Base-by-base conservation (phyloP, 345 rosid species). In the Erodium maritimum region DNA sequence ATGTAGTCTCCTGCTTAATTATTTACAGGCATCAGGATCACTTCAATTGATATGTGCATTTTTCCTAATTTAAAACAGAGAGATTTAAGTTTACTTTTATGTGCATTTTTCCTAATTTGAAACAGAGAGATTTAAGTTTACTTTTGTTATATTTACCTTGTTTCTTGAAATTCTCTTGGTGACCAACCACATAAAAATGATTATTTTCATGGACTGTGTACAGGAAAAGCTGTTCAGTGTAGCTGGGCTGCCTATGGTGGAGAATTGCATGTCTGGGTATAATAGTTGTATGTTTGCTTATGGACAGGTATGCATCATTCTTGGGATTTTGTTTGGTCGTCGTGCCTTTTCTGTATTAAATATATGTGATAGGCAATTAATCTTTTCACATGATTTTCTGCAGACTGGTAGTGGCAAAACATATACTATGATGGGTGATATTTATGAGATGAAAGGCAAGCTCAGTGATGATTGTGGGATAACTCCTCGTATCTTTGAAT, bases 331-430 rank as follows among this genome's bases (percentile, higher is more conserved):
- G 11, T 58, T 11, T 34, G 23, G 24, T 21, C 3, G 11, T 37
- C 33, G 45, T 3, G 29, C 37, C 29, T 24, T 29, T 56, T 59
- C 51, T 58, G 18, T 57, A 52, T 12, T 3, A 17, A 21, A 61
- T 58, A 23, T 66, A 17, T 52, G 1, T 19, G 19, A 52, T 3
- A 19, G 0, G 3, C 18, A 20, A 52, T 21, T 12, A 19, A 19
- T 16, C 22, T 37, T 23, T 22, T 17, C 33, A 23, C 42, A 33
- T 48, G 17, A 10, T 57, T 69, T 69, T 64, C 16, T 84, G 65
- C 85, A 91, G 98, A 91, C 98, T 45, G 98, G 96, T 56, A 91
- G 96, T 75, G 98, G 98, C 59, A 91, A 91, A 80, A 91, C 98
- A 5, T 77, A 91, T 64, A 91, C 98, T 22, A 88, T 91, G 96